Evolutionary conservation across 2,329 filamentous ascomycete species (phyloP), one percentile per base, ranked within the genome.

Genomic region (Coniosporium tulheliwenetii): DNA sequence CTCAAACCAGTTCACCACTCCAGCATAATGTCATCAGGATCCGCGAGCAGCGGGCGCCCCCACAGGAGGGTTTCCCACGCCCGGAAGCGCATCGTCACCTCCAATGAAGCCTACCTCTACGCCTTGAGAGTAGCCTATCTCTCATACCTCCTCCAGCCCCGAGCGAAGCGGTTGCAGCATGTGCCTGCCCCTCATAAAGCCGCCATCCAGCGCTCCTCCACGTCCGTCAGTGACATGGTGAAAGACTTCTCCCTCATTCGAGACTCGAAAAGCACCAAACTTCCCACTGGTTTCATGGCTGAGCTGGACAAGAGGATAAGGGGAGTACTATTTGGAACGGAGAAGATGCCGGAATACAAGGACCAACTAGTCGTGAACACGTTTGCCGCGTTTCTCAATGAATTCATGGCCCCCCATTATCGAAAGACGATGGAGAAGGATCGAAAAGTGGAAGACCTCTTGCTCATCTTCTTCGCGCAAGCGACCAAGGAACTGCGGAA

Each of bases 391-490:
- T 94, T 94, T 47, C 81, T 95, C 57, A 95, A 89, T 44, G 82
- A 85, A 42, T 83, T 98, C 58, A 95, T 89, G 50, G 85, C 93
- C 46, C 79, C 79, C 45, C 78, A 76, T 37, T 95, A 95, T 55
- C 80, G 85, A 49, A 93, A 86, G 64, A 81, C 79, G 44, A 85
- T 95, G 67, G 86, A 95, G 55, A 93, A 93, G 63, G 89, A 95
- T 59, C 76, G 89, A 46, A 80, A 89, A 54, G 80, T 93, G 15
- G 91, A 98, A 61, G 87, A 93, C 47, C 66, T 96, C 39, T 77
- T 98, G 39, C 71, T 98, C 50, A 95, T 96, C 47, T 96, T 98
- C 68, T 96, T 93, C 63, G 93, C 87, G 1, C 82, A 85, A 47
- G 87, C 91, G 5, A 93, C 85, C 37, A 93, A 93, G 58, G 87